Conservation (phyloP, 768 basidiomycete genomes). For the Austroboletus eburneus region DNA sequence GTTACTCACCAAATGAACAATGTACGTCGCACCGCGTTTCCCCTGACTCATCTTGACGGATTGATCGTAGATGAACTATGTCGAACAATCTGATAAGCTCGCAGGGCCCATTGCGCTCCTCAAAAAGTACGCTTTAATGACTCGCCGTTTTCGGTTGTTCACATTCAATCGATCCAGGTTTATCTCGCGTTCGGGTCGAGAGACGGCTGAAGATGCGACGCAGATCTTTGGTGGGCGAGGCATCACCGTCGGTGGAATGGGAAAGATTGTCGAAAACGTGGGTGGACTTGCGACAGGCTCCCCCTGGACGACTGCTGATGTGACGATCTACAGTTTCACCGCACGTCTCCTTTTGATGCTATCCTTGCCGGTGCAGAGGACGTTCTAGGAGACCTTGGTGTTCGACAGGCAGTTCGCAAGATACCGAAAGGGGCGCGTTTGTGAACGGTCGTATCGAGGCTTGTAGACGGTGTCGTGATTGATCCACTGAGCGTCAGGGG, state of each 20-base stretch:
- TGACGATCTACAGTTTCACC: constrained; percentile 54
- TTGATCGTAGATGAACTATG: constrained; percentile 70
- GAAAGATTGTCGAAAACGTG: constrained; percentile 77
- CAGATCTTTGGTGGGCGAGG: constrained; percentile 89
- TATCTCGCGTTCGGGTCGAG: constrained; percentile 52
- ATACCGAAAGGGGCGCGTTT: constrained; percentile 53
- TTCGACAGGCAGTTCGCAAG: constrained; percentile 67
- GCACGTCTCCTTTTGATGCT: constrained; percentile 79
- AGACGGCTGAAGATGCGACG: constrained; percentile 63
- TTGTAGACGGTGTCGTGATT: no score
- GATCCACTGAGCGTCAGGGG: no score
- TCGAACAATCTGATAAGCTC: constrained; percentile 76
- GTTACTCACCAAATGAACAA: constrained; percentile 93
- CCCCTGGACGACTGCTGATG: neutral
- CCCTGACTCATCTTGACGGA: neutral
- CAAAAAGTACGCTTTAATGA: constrained; percentile 61
- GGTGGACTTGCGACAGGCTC: constrained; percentile 18
- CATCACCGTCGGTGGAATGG: constrained; percentile 85
- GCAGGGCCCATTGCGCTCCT: constrained; percentile 87
- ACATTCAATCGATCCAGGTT: constrained; percentile 40
- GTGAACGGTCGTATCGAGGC: constrained; percentile 21
- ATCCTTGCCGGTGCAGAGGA: constrained; percentile 81
- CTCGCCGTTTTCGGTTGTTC: neutral
- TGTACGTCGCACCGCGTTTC: constrained; percentile 35
- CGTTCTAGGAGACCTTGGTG: constrained; percentile 69